These are phyloP conservation scores for Kokia cookei DNA, from an alignment of 441 rosid species.

Conservation along the genomic window DNA sequence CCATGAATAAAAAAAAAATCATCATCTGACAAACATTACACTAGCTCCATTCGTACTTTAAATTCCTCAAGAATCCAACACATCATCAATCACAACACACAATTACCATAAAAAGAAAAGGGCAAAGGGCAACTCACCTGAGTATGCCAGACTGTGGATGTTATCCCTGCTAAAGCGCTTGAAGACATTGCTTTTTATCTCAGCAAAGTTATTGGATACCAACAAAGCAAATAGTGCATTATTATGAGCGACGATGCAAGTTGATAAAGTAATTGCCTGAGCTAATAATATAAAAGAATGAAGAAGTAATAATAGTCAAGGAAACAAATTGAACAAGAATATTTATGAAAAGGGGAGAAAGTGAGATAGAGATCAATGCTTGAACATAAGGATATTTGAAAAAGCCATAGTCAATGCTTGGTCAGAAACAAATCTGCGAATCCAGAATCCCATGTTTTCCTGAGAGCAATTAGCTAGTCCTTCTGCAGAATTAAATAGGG, in stretches of 20 bases:
- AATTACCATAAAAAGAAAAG: neutral
- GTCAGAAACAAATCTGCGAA: constrained; percentile 66
- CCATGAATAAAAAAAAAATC: neutral
- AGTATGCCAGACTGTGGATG: constrained; percentile 71
- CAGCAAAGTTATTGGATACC: constrained; percentile 97
- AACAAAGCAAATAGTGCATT: constrained; percentile 94
- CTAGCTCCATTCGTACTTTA: neutral
- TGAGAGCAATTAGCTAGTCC: constrained; percentile 59
- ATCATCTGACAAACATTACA: neutral
- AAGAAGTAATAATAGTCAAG: constrained; percentile 77
- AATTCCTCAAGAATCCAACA: neutral
- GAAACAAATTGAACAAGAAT: constrained; percentile 30
- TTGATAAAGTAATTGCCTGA: constrained; percentile 93
- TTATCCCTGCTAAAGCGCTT: constrained; percentile 96
- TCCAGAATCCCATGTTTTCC: constrained; percentile 47
- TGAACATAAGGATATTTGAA: constrained; percentile 75
- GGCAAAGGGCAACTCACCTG: constrained; percentile 50
- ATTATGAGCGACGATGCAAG: constrained; percentile 95
- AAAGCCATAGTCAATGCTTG: constrained; percentile 64
- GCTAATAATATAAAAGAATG: constrained; percentile 95
- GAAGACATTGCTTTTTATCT: constrained; percentile 93
- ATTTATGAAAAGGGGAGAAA: neutral
- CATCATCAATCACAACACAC: neutral
- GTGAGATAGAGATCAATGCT: neutral
- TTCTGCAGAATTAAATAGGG: constrained; percentile 79